A percentile compares a stretch with the other conserved stretches of the same genome.
Evolutionary conservation across 176 grass and related monocot species (phyloP).

Genomic region (Bothriochloa decipiens): DNA sequence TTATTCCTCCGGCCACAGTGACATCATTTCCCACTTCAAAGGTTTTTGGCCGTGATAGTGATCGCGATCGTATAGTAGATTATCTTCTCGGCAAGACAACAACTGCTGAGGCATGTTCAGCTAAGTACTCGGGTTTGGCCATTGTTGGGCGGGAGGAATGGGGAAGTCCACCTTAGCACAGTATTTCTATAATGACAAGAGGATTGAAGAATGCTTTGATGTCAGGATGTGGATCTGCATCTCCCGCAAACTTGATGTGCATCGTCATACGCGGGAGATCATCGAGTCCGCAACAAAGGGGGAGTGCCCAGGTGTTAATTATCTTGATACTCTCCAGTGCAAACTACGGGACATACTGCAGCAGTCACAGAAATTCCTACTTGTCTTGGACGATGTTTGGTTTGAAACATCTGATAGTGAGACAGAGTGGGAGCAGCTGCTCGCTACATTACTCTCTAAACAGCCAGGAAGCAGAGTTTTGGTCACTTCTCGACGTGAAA

Average conservation of each 20-base stretch:
- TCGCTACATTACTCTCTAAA: not conserved
- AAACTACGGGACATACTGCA: not conserved
- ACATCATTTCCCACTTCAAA: not conserved
- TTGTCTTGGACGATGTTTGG: slow-evolving; percentile 40
- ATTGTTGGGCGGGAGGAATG: not conserved
- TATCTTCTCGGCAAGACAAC: not conserved
- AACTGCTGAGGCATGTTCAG: not conserved
- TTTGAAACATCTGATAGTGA: not conserved
- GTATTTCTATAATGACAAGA: not conserved
- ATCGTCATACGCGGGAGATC: not conserved
- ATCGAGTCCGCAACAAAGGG: not conserved
- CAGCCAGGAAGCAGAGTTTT: not conserved
- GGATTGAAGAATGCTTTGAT: not conserved
- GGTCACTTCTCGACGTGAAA: not conserved
- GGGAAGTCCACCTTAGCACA: slow-evolving; percentile 27
- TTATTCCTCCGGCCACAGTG: not conserved
- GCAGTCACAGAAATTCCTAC: not conserved
- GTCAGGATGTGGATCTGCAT: slow-evolving; percentile 40
- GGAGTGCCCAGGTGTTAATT: not conserved
- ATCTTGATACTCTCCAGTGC: slow-evolving; percentile 19
- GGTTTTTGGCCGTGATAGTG: slow-evolving; percentile 18
- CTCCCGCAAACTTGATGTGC: slow-evolving; percentile 12
- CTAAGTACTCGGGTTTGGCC: not conserved
- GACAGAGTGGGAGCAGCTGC: not conserved
- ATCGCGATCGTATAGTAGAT: slow-evolving; percentile 16